A percentile compares a stretch with the other conserved stretches of the same genome.
Conservation (phyloP, 169 alveolate genomes). For the Amoebophrya sp. region DNA sequence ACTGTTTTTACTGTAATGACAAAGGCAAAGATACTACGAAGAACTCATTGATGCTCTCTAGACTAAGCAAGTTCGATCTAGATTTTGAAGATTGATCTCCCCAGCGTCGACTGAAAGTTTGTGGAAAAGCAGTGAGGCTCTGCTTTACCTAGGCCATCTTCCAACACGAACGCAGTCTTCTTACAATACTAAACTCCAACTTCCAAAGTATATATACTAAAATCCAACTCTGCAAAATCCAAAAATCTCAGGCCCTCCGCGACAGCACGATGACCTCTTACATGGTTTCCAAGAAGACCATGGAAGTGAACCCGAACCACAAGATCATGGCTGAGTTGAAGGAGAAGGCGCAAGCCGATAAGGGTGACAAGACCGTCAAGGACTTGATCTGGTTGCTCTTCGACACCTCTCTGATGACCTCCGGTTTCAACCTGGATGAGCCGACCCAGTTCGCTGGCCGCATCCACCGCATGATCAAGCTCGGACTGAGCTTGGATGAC, state of each 20-base stretch:
- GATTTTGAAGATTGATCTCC: too few species aligned
- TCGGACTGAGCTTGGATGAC: constrained; percentile 95
- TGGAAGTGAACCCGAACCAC: constrained; percentile 98
- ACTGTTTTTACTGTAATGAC: too few species aligned
- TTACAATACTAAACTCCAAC: too few species aligned
- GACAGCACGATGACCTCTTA: constrained; percentile 88
- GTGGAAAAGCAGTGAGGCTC: too few species aligned
- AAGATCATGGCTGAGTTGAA: constrained; percentile 92
- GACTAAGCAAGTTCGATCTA: too few species aligned
- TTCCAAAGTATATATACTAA: too few species aligned
- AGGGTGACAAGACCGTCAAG: constrained; percentile 96
- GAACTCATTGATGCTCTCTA: too few species aligned
- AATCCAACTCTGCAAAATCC: too few species aligned
- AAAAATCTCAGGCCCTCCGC: constrained; percentile 89
- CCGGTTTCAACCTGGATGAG: constrained; percentile 98
- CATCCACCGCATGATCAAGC: constrained; percentile 98
- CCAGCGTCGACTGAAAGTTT: too few species aligned
- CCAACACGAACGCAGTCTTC: too few species aligned
- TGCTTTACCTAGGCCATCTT: too few species aligned
- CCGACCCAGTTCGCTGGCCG: constrained; percentile 97
- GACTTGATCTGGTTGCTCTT: constrained; percentile 96
- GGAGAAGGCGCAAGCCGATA: constrained; percentile 89
- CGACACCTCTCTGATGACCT: constrained; percentile 95
- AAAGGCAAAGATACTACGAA: too few species aligned
- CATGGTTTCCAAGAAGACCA: constrained; percentile 86